Base-by-base conservation (phyloP, 179 eudicot species). In the Patellifolia procumbens region DNA sequence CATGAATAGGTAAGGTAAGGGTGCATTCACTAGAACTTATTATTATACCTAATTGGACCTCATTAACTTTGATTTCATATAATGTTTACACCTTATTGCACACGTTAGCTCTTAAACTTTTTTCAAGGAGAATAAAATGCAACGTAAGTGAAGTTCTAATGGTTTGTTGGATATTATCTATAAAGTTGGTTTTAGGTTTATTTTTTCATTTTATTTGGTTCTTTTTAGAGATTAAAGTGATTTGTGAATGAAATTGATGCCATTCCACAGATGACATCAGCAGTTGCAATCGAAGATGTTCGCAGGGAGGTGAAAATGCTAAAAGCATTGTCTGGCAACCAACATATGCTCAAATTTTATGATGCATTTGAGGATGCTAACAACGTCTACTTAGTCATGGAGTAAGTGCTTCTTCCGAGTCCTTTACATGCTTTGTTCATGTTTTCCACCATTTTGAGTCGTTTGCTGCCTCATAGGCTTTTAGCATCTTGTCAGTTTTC, bases 221-320 rank as follows among this genome's bases (percentile, higher is more conserved):
- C 26, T 48, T 22, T 24, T 65, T 66, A 8, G 19, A 49, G 56
- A 37, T 56, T 15, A 28, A 9, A 53, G 32, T 32, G 49, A 55
- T 55, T 65, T 72, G 48, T 75, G 51, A 53, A 26, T 37, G 53
- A 31, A 29, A 43, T 9, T 26, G 83, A 58, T 66, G 74, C 49
- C 76, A 59, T 76, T 80, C 83, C 78, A 62, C 91, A 94, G 98
- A 94, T 94, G 96, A 94, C 97, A 7, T 89, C 98, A 68, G 96
- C 98, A 74, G 92, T 94, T 80, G 90, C 96, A 69, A 86, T 94
- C 68, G 98, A 94, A 86, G 98, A 94, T 90, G 98, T 94, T 26
- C 93, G 97, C 11, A 86, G 98, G 87, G 98, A 94, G 86, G 97
- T 94, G 79, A 94, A 92, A 88, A 89, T 94, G 63, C 85, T 94